These are phyloP conservation scores for Hypoxylon sp. DNA, from an alignment of 2,329 filamentous ascomycete genomes.

Conservation along the genomic window DNA sequence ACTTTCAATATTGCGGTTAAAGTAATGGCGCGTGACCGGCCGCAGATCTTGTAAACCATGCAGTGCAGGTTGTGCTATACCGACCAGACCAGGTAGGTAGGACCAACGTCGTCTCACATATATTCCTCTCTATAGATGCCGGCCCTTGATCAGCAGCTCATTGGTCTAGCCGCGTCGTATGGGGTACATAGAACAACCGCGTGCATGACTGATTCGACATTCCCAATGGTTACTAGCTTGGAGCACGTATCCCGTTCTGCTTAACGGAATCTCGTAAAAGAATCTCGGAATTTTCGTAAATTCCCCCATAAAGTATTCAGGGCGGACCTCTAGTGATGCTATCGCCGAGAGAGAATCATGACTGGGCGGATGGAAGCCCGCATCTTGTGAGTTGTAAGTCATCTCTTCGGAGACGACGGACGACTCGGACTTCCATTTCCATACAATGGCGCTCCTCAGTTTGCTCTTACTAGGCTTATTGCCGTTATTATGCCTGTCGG, in stretches of 20 bases:
- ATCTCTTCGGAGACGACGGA: constrained; percentile 36
- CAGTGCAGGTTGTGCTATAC: constrained; percentile 23
- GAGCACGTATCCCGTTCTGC: constrained; percentile 12
- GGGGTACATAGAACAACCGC: constrained; percentile 36
- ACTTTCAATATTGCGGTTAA: constrained; percentile 40
- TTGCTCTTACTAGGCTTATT: constrained; percentile 35
- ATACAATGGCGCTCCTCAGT: constrained; percentile 36
- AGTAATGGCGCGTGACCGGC: constrained; percentile 37
- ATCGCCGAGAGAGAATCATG: constrained; percentile 29
- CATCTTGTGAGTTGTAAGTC: constrained; percentile 29
- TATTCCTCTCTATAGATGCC: constrained; percentile 26
- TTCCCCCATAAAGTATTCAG: constrained; percentile 25
- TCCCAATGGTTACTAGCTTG: constrained; percentile 19
- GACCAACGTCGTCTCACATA: constrained; percentile 39
- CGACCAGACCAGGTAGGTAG: constrained; percentile 39
- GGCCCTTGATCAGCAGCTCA: constrained; percentile 18
- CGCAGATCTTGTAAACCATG: constrained; percentile 42
- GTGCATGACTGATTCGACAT: constrained; percentile 39
- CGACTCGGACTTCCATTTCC: constrained; percentile 19
- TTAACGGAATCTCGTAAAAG: constrained; percentile 25
- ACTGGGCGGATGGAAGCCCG: constrained; percentile 33
- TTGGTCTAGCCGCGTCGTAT: constrained; percentile 39
- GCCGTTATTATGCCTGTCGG: constrained; percentile 36
- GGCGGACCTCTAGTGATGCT: constrained; percentile 16
- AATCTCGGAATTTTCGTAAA: constrained; percentile 13